Evolutionary conservation across 176 grass and related monocot species (phyloP).

Genomic region (Cenchrus fungigraminus): DNA sequence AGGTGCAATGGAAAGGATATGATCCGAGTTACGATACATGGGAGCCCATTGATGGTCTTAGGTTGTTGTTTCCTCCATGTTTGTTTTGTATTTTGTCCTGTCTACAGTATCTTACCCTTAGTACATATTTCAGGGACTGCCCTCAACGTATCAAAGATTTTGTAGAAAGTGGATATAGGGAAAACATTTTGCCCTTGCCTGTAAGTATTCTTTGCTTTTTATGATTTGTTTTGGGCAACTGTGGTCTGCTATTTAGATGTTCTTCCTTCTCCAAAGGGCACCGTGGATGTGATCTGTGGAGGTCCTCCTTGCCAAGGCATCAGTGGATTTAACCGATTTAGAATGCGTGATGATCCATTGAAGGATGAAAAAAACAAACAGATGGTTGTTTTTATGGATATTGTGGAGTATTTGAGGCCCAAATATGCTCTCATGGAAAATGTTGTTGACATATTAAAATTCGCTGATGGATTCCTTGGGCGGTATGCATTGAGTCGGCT

Average conservation of each 20-base stretch:
- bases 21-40: constrained; percentile 61
- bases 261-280: constrained; percentile 32
- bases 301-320: constrained; percentile 76
- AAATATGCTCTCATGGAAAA: constrained; percentile 79
- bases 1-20: constrained; percentile 75
- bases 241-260: background rate
- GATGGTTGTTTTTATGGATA: constrained; percentile 68
- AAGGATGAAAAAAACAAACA: constrained; percentile 65
- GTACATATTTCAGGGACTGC: constrained; percentile 49
- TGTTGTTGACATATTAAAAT: constrained; percentile 76
- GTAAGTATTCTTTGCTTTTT: constrained; percentile 29
- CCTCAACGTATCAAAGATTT: constrained; percentile 50
- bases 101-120: background rate
- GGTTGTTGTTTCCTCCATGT: constrained; percentile 40
- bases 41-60: constrained; percentile 66
- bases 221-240: background rate
- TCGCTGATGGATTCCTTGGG: constrained; percentile 59
- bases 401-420: constrained; percentile 61
- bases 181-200: constrained; percentile 65
- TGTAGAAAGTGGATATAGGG: constrained; percentile 52
- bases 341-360: constrained; percentile 45
- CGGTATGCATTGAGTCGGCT: constrained; percentile 59
- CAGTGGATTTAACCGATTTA: constrained; percentile 70
- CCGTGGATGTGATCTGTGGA: constrained; percentile 62
- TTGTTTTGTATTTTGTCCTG: background rate